These are phyloP conservation scores for Cicer chorassanicum DNA, from an alignment of 306 rosid species.

Conservation along the genomic window DNA sequence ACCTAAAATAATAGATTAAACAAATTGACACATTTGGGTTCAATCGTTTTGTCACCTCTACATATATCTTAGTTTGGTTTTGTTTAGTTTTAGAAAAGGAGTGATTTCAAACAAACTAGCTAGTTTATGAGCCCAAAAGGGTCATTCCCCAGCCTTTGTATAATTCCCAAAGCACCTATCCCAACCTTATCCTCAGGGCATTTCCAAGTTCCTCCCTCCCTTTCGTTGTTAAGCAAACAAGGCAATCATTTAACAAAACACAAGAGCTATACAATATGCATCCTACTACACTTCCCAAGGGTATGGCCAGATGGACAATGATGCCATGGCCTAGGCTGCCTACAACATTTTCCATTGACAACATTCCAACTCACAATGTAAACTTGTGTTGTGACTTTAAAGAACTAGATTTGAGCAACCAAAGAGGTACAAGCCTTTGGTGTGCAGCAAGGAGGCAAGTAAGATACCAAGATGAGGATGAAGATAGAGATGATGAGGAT, in stretches of 20 bases:
- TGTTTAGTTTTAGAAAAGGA: no score
- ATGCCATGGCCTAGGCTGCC: conserved; percentile 37
- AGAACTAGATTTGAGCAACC: conserved; percentile 31
- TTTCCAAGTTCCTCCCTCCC: neutral
- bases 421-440: conserved; percentile 20
- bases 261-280: conserved; percentile 35
- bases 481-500: conserved; percentile 50
- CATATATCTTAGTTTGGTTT: no score
- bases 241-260: conserved; percentile 20
- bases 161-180: conserved; percentile 1
- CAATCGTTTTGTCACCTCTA: no score
- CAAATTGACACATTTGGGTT: no score
- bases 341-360: conserved; percentile 28
- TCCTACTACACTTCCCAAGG: conserved; percentile 18
- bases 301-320: conserved; percentile 33
- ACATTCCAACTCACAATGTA: conserved; percentile 6
- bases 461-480: conserved; percentile 57
- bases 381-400: conserved; percentile 16
- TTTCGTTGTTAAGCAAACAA: conserved; percentile 32
- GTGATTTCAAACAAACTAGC: no score
- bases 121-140: conserved; percentile 8
- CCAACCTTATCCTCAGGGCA: conserved; percentile 45
- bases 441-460: conserved; percentile 67
- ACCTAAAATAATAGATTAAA: no score
- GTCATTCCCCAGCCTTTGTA: neutral